These are phyloP conservation scores for Agrostemma githago DNA, from an alignment of 148 eudicot species.

Conservation along the genomic window DNA sequence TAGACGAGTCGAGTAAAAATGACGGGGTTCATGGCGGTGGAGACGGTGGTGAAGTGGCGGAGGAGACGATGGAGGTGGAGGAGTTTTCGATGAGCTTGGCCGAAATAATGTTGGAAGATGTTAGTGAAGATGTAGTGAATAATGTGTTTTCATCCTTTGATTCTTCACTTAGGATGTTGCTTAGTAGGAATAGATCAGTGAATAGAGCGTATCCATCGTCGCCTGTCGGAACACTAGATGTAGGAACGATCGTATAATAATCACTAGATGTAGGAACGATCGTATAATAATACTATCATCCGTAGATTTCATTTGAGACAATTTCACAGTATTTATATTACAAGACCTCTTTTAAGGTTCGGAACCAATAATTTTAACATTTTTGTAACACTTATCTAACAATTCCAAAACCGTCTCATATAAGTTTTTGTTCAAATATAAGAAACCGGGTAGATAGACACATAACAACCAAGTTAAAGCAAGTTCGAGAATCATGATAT, in stretches of 20 bases:
- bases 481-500: too few species aligned
- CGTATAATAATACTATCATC: background rate
- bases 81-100: background rate
- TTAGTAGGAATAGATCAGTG: conserved; percentile 35
- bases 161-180: conserved; percentile 30
- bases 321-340: too few species aligned
- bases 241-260: background rate
- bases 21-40: background rate
- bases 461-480: too few species aligned
- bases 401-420: too few species aligned
- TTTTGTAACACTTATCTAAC: too few species aligned
- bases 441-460: too few species aligned
- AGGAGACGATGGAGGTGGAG: background rate
- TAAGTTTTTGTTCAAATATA: too few species aligned
- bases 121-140: conserved; percentile 5
- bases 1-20: background rate
- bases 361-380: too few species aligned
- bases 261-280: background rate
- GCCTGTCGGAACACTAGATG: background rate
- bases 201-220: conserved; percentile 31
- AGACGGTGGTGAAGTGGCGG: background rate
- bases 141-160: conserved; percentile 6
- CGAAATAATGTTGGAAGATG: conserved; percentile 9
- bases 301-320: too few species aligned
- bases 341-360: too few species aligned